A percentile compares a stretch with the other conserved stretches of the same genome.
These are phyloP conservation scores for Grosmannia clavigera DNA, from an alignment of 2,329 filamentous ascomycete genomes.

Conservation along the genomic window DNA sequence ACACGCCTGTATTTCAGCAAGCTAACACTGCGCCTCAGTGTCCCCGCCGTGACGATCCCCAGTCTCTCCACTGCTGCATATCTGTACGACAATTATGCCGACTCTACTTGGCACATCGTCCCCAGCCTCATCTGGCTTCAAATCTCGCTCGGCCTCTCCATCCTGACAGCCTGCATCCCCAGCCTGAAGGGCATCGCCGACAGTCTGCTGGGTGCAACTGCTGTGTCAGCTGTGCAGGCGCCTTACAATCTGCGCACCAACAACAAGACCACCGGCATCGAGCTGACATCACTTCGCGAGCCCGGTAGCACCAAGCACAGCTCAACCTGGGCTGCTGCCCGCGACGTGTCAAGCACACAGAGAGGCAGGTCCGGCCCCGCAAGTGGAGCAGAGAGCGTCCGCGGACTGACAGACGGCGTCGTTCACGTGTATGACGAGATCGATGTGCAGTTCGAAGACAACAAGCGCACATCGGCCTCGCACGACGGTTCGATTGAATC, in stretches of 20 bases:
- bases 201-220: conserved; percentile 4
- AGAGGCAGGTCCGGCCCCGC: not conserved
- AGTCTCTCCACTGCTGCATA: conserved; percentile 1
- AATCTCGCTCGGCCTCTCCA: conserved; percentile 7
- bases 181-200: conserved; percentile 12
- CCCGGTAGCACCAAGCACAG: not conserved
- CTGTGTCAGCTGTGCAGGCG: conserved; percentile 3
- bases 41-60: conserved; percentile 4
- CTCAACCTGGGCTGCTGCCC: not conserved
- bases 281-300: not conserved
- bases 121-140: conserved; percentile 4
- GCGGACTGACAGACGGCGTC: conserved; percentile 1
- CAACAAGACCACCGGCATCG: not conserved
- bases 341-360: not conserved
- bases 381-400: not conserved
- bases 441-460: conserved; percentile 2
- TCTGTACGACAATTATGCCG: conserved; percentile 3
- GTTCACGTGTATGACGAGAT: not conserved
- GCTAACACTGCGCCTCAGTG: not conserved
- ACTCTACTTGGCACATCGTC: conserved; percentile 8
- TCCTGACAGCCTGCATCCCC: conserved; percentile 12
- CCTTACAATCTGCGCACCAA: conserved; percentile 2
- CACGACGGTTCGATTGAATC: not conserved
- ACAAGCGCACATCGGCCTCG: not conserved
- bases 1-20: too few species aligned